These are phyloP conservation scores for Favolaschia claudopus DNA, from an alignment of 768 basidiomycete species.

Conservation along the genomic window DNA sequence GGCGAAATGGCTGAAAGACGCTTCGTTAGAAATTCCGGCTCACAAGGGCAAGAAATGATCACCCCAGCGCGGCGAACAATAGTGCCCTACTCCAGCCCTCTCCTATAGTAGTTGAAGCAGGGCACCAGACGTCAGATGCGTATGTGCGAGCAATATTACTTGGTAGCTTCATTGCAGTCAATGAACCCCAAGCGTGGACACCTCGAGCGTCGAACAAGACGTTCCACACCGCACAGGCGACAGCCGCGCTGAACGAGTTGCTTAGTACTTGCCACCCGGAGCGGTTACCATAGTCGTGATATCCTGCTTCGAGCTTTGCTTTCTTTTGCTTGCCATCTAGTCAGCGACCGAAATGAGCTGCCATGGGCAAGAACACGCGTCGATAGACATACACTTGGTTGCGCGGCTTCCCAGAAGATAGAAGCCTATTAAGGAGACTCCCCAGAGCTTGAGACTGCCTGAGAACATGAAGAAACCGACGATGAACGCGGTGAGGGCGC, in stretches of 20 bases:
- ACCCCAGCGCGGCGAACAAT: conserved; percentile 75
- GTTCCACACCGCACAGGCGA: conserved; percentile 72
- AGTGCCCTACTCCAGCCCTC: conserved; percentile 66
- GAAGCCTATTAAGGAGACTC: conserved; percentile 72
- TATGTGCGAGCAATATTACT: conserved; percentile 37
- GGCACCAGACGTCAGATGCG: conserved; percentile 64
- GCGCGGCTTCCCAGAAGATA: conserved; percentile 84
- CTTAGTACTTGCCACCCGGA: conserved; percentile 83
- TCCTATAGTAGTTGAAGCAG: conserved; percentile 51
- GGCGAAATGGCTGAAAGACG: conserved; percentile 76
- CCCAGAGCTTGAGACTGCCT: conserved; percentile 58
- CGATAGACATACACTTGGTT: conserved; percentile 69
- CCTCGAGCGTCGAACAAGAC: conserved; percentile 56
- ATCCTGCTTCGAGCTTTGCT: conserved; percentile 78
- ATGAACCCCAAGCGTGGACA: conserved; percentile 43
- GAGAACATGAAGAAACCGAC: conserved; percentile 80
- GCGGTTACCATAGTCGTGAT: conserved; percentile 77
- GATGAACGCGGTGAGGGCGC: conserved; percentile 77
- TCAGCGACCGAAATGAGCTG: neutral
- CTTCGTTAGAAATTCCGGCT: no score
- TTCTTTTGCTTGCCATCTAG: conserved; percentile 80
- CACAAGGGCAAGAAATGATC: conserved; percentile 27
- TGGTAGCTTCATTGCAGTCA: conserved; percentile 34
- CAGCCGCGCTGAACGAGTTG: conserved; percentile 74
- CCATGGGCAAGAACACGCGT: neutral